Percentiles rank a stretch among this genome's conserved stretches.
These are phyloP conservation scores for Chytridium lagenaria DNA, from an alignment of 371 early-diverging fungal species.

Conservation along the genomic window DNA sequence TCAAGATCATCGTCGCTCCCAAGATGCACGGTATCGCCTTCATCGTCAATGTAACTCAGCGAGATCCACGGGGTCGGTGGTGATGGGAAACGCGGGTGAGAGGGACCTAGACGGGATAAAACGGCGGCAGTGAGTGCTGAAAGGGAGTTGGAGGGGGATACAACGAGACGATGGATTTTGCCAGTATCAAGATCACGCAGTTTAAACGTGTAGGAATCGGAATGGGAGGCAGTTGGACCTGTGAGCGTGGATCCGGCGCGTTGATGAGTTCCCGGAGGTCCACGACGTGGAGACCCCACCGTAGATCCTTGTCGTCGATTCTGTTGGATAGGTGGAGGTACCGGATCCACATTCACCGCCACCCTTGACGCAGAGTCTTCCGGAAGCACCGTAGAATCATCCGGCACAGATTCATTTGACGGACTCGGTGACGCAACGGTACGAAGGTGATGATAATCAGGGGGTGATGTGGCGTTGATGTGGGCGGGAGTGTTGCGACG, in stretches of 20 bases:
- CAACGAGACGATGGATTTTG: conserved; percentile 76
- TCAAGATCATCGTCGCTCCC: conserved; percentile 74
- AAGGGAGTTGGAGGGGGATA: not conserved
- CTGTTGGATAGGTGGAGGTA: no score
- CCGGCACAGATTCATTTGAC: conserved; percentile 10
- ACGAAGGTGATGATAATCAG: no score
- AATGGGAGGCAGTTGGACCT: no score
- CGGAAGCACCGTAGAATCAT: conserved; percentile 20
- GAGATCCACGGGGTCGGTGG: not conserved
- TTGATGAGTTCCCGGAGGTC: no score
- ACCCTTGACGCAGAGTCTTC: conserved; percentile 27
- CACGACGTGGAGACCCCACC: no score
- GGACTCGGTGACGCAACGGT: conserved; percentile 2
- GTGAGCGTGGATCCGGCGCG: no score
- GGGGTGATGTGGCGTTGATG: no score
- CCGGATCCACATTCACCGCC: not conserved
- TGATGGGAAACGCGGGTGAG: conserved; percentile 7
- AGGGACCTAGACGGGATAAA: conserved; percentile 2
- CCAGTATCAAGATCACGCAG: conserved; percentile 68
- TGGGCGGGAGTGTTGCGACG: no score
- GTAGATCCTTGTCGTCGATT: no score
- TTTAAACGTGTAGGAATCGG: conserved; percentile 75
- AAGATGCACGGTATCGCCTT: conserved; percentile 81
- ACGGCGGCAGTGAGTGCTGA: not conserved
- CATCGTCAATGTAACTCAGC: conserved; percentile 85